These are phyloP conservation scores for Fraxinus pennsylvanica DNA, from an alignment of 257 asterid species.

Conservation along the genomic window DNA sequence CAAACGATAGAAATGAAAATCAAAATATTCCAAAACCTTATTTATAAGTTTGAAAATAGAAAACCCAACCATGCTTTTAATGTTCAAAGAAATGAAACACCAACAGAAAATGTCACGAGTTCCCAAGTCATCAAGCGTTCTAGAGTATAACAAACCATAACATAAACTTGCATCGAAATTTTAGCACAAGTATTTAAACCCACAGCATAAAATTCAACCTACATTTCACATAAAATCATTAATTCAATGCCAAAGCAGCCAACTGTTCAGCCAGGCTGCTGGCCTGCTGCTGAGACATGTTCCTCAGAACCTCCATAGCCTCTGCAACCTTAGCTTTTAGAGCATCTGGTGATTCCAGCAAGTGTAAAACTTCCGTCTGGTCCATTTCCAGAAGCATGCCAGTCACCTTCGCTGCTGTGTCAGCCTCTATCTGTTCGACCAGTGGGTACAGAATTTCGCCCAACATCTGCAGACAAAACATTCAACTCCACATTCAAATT, in stretches of 20 bases:
- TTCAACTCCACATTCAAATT: neutral
- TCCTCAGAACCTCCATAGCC: no score
- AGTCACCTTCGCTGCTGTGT: conserved; percentile 39
- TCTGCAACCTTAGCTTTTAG: no score
- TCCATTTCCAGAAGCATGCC: no score
- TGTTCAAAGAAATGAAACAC: no score
- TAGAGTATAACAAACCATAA: neutral
- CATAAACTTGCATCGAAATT: neutral
- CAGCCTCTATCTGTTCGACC: conserved; percentile 61
- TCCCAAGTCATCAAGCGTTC: neutral
- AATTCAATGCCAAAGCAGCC: conserved; percentile 62
- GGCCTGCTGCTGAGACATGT: conserved; percentile 55
- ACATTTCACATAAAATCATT: conserved; percentile 22
- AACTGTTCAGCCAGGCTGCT: conserved; percentile 55
- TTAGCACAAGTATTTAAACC: neutral
- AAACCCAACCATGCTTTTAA: no score
- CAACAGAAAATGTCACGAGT: neutral
- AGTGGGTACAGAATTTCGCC: conserved; percentile 63
- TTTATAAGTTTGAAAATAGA: no score
- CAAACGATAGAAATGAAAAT: no score
- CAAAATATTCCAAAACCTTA: no score
- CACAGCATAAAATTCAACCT: neutral
- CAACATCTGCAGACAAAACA: conserved; percentile 22
- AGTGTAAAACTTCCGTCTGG: no score
- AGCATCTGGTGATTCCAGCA: no score